Base-by-base conservation (phyloP, 1,284 basidiomycete species). In the Inonotus hispidus region DNA sequence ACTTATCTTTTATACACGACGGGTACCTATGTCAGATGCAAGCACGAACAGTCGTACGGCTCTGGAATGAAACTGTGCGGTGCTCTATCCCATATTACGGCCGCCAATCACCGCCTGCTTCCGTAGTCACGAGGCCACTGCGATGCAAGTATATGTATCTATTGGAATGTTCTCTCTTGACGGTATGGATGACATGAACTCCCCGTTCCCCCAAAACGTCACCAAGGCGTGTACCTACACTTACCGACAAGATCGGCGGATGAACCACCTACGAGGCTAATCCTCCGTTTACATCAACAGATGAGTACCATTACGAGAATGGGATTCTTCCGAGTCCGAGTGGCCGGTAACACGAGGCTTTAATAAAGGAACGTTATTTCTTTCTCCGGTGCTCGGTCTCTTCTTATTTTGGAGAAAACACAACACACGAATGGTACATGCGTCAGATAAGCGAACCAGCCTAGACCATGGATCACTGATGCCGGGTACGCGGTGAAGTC, bases 241-340 rank as follows among this genome's bases (percentile, higher is more conserved):
- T 56, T 27, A 27, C 55, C 55, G 55, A 47, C 39, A 56, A 38
- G 43, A 45, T 35, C 43, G 55, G 55, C 55, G 55, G 25, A 11
- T 45, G 25, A 45, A 21, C 39, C 38, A 27, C 8, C 16, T 5
- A 32, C 41, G 55, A 41, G 25, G 25, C 55, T 27, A 35, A 45
- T 46, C 55, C 38, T 55, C 25, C 53, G 23, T 23, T 39, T 35
- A 21, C 16, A 27, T 43, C 37, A 19, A 46, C 41, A 11, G 41
- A 43, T 38, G 55, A 46, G 41, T 43, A 14, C 41, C 41, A 3
- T 43, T 19, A n/a, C 41, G 23, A 14, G 25, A 25, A 16, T n/a
- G n/a, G n/a, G 47, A 21, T 2, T 25, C 13, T 4, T 25, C 4
- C 21, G n/a, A n/a, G n/a, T 49, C 19, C 47, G n/a, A 29, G 13